Evolutionary conservation across 495 filamentous ascomycete genomes (phyloP).

Genomic region (Xylaria flabelliformis): DNA sequence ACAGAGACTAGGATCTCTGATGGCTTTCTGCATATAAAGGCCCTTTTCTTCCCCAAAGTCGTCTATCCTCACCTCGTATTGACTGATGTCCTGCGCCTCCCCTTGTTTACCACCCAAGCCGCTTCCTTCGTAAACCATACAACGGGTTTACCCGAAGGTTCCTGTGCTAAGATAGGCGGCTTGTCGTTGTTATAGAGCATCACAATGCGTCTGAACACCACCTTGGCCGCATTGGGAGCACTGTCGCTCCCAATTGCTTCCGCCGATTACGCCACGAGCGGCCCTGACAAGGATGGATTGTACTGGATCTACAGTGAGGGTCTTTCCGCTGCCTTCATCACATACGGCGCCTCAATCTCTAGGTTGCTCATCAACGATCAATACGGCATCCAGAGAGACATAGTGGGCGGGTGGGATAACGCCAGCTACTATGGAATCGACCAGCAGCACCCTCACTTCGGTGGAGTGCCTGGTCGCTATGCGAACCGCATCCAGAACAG

Average conservation of each 20-base stretch:
- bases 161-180: neutral
- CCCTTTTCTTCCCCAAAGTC: conserved; percentile 7
- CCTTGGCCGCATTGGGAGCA: conserved; percentile 37
- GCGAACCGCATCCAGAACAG: conserved; percentile 89
- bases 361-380: conserved; percentile 77
- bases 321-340: conserved; percentile 75
- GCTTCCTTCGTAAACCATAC: no score
- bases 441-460: conserved; percentile 74
- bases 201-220: conserved; percentile 40
- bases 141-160: no score
- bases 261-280: conserved; percentile 31
- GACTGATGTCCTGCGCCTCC: conserved; percentile 5
- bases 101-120: neutral
- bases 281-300: conserved; percentile 58
- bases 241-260: conserved; percentile 38
- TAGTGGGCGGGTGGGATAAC: conserved; percentile 82
- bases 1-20: conserved; percentile 5
- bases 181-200: neutral
- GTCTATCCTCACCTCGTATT: neutral
- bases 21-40: conserved; percentile 11
- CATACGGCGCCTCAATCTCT: conserved; percentile 79
- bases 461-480: conserved; percentile 79
- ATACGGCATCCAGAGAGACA: conserved; percentile 66
- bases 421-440: conserved; percentile 73
- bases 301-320: conserved; percentile 76